These are phyloP conservation scores for Rhodotorula sp. DNA, from an alignment of 1,284 basidiomycete genomes.

Conservation along the genomic window DNA sequence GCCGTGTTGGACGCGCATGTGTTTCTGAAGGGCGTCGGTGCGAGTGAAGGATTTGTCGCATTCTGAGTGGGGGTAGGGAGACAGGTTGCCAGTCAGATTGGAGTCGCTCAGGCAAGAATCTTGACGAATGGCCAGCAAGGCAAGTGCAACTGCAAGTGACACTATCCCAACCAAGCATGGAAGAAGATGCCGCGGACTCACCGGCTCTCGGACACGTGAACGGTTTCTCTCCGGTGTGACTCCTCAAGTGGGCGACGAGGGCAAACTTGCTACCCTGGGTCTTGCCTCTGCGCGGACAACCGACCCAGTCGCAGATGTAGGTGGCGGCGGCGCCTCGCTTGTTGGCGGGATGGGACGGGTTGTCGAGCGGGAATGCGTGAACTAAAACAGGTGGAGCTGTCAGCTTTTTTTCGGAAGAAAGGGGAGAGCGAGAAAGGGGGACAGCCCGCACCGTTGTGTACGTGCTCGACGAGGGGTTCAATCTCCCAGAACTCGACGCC, in stretches of 20 bases:
- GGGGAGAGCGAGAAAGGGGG: neutral
- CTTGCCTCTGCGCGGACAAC: conserved; percentile 72
- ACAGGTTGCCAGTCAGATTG: neutral
- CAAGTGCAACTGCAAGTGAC: too few relatives aligned
- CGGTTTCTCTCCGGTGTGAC: conserved; percentile 89
- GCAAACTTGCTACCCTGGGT: conserved; percentile 83
- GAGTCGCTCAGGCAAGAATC: neutral
- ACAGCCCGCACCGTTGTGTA: conserved; percentile 28
- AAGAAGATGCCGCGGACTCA: conserved; percentile 49
- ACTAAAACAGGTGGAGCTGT: conserved; percentile 2
- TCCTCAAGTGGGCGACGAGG: conserved; percentile 77
- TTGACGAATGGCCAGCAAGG: neutral
- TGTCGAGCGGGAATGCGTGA: conserved; percentile 37
- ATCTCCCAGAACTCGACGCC: conserved; percentile 37
- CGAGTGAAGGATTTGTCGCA: conserved; percentile 91
- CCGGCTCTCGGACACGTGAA: conserved; percentile 78
- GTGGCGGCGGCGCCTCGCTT: conserved; percentile 19
- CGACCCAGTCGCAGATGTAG: conserved; percentile 84
- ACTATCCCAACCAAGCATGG: neutral
- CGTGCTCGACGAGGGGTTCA: conserved; percentile 40
- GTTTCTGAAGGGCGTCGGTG: conserved; percentile 84
- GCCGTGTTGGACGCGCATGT: conserved; percentile 79
- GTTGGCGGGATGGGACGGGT: neutral
- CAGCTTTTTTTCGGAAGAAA: neutral
- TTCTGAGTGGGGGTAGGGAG: conserved; percentile 54